Base-by-base conservation (phyloP, 345 rosid species). In the Brassica carinata region DNA sequence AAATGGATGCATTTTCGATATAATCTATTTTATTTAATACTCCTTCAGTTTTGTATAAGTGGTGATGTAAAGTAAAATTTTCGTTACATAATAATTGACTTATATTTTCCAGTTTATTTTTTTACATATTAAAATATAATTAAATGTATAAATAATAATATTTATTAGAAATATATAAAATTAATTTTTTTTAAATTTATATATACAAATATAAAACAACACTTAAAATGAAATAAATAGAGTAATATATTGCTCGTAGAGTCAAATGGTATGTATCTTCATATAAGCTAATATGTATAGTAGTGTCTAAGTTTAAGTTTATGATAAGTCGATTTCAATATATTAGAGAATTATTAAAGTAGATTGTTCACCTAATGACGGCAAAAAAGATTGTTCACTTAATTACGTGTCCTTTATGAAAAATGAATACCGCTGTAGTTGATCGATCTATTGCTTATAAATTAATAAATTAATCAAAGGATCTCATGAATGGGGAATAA, bases 401-500 rank as follows among this genome's bases (percentile, higher is more conserved):
- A 43, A 10, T 53, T 53, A 53, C 58, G 19, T 53, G 58, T 53
- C 58, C 58, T 1, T 53, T 53, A 53, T 53, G 8, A 53, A n/a
- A 48, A 53, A 53, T 53, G 18, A 53, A 53, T 53, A 55, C 9
- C 7, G 7, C 62, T 55, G 62, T 55, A 55, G 62, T 53, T 53
- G 18, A 55, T 55, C 62, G 26, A 15, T 55, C 26, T 55, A 55
- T 17, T 17, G 4, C 62, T 55, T 15, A 26, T 55, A 55, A 17
- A 55, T 15, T 17, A 7, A 2, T 55, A 55, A 55, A 55, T 15
- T 55, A 55, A 55, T 55, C 62, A 55, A 55, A 55, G 26, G 31
- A 15, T 59, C 64, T 59, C 64, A 55, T 17, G 13, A 61, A 68
- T 68, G 74, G 79, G 17, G 75, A 74, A 51, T 68, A 55, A 55